Conservation (phyloP, 2,329 filamentous ascomycete species). For the Talaromyces verruculosus region DNA sequence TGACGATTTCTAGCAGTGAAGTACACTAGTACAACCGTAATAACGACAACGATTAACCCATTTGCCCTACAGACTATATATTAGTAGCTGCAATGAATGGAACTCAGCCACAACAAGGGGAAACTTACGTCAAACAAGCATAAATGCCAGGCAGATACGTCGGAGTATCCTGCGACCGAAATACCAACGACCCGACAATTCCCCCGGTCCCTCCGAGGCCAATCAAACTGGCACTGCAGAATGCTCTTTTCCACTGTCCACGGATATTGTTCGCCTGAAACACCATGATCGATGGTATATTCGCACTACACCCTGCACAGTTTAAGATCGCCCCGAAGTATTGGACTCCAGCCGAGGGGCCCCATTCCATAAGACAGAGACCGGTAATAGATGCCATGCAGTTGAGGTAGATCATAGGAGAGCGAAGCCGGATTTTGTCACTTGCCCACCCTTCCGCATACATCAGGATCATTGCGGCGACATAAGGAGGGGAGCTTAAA, state of each 20-base stretch:
- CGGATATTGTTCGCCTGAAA: not conserved
- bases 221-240: not conserved
- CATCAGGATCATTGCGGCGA: not conserved
- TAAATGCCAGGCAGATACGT: not conserved
- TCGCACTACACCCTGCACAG: not conserved
- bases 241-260: not conserved
- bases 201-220: not conserved
- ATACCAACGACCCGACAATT: not conserved
- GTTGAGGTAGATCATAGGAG: not conserved
- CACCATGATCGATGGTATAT: not conserved
- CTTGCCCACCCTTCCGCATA: not conserved
- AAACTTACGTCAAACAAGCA: not conserved
- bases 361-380: not conserved
- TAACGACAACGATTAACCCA: not conserved
- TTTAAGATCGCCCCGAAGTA: not conserved
- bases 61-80: not conserved
- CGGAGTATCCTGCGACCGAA: not conserved
- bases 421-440: not conserved
- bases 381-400: not conserved
- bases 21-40: not conserved
- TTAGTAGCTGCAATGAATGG: not conserved
- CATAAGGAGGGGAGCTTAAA: not conserved
- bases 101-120: no score
- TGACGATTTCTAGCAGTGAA: not conserved
- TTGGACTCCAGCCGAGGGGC: not conserved